A percentile compares a stretch with the other conserved stretches of the same genome.
phyloP scores from a whole-genome alignment of 768 basidiomycete genomes.

The Leucocoprinus sp. region DNA sequence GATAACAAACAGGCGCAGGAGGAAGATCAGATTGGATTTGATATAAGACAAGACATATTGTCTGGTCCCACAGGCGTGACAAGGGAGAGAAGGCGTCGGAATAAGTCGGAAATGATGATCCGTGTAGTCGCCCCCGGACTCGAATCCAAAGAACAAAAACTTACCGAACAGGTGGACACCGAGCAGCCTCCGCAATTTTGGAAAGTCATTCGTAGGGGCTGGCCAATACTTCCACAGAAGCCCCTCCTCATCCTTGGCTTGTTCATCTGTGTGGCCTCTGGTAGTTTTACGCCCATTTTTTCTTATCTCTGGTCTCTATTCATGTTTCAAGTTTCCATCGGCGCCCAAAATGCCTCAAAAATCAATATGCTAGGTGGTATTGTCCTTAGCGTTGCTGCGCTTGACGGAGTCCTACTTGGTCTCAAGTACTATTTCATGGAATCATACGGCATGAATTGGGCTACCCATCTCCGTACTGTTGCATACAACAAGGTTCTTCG shows the following conservation, averaged over 20 bases:
- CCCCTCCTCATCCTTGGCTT: constrained; percentile 63
- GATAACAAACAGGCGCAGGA: constrained; percentile 16
- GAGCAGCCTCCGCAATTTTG: constrained; percentile 30
- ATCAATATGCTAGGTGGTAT: constrained; percentile 71
- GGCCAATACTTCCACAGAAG: constrained; percentile 72
- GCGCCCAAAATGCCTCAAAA: constrained; percentile 48
- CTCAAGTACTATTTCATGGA: constrained; percentile 81
- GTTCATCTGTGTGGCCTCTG: constrained; percentile 58
- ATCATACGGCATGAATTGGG: constrained; percentile 65
- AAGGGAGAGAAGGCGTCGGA: constrained; percentile 17
- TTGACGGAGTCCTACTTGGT: constrained; percentile 70
- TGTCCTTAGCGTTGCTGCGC: constrained; percentile 62
- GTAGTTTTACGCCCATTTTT: constrained; percentile 87
- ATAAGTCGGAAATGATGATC: constrained; percentile 14
- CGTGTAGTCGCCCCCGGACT: constrained; percentile 4
- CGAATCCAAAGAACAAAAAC: not conserved
- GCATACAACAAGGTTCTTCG: constrained; percentile 53
- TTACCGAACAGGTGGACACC: constrained; percentile 11
- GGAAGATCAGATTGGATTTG: constrained; percentile 23
- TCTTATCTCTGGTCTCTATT: constrained; percentile 82
- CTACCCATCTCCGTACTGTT: constrained; percentile 48
- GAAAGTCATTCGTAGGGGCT: constrained; percentile 44
- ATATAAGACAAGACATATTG: constrained; percentile 36
- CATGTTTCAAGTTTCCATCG: constrained; percentile 65
- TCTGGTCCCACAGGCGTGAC: constrained; percentile 26